Conservation (phyloP, 1,284 basidiomycete genomes). For the Bondarzewia mesenterica region DNA sequence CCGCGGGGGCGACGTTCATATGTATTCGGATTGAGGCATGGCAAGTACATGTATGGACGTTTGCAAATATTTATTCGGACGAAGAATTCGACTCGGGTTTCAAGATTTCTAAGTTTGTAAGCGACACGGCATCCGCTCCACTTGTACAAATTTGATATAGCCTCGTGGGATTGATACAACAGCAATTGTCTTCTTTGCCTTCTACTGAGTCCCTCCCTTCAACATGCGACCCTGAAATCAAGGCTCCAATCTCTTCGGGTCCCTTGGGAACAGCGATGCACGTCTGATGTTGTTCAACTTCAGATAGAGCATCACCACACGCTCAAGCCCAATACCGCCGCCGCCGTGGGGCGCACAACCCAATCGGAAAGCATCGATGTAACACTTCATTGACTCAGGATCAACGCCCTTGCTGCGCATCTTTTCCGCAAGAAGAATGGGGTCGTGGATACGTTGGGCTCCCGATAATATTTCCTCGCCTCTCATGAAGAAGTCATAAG, state of each 20-base stretch:
- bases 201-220: too few relatives aligned
- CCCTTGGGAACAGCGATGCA: slow-evolving; percentile 91
- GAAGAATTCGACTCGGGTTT: background rate
- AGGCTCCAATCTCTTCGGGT: slow-evolving; percentile 78
- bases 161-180: background rate
- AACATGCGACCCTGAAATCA: slow-evolving; percentile 23
- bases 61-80: background rate
- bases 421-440: slow-evolving; percentile 72
- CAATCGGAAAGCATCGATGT: slow-evolving; percentile 91
- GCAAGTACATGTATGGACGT: background rate
- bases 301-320: slow-evolving; percentile 93
- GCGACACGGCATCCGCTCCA: background rate
- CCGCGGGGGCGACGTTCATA: background rate
- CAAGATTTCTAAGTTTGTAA: too few relatives aligned
- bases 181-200: background rate
- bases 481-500: slow-evolving; percentile 99
- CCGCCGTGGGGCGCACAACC: slow-evolving; percentile 89
- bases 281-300: slow-evolving; percentile 94
- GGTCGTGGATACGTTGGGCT: slow-evolving; percentile 95
- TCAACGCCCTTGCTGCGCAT: slow-evolving; percentile 82
- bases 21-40: background rate
- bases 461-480: slow-evolving; percentile 98
- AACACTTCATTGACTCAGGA: slow-evolving; percentile 82
- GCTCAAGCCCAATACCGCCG: slow-evolving; percentile 85
- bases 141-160: background rate